Conservation (phyloP, 1,284 basidiomycete species). For the Heterobasidion irregulare region DNA sequence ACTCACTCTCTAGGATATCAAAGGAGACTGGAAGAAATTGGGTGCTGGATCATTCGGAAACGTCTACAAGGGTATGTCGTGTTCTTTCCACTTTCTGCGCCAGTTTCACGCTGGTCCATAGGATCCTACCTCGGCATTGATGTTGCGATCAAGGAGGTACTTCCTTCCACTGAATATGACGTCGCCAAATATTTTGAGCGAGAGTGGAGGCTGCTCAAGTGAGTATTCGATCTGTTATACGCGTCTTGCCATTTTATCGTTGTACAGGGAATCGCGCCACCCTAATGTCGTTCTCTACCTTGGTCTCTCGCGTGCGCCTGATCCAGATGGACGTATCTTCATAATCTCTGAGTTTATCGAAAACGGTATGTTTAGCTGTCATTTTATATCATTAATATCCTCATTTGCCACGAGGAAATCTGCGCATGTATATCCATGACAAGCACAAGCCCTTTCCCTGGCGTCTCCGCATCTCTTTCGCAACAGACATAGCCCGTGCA, state of each 20-base stretch:
- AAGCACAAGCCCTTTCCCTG: conserved; percentile 78
- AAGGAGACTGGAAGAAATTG: conserved; percentile 81
- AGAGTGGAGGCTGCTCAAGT: conserved; percentile 95
- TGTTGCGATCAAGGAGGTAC: conserved; percentile 93
- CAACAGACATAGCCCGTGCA: conserved; percentile 88
- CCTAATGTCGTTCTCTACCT: conserved; percentile 94
- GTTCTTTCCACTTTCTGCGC: conserved; percentile 9
- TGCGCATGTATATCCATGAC: conserved; percentile 82
- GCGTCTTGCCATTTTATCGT: neutral
- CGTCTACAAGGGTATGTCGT: conserved; percentile 71
- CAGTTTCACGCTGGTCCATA: conserved; percentile 21
- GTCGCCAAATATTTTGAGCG: conserved; percentile 97
- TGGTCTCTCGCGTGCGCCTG: conserved; percentile 83
- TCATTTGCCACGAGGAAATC: conserved; percentile 45
- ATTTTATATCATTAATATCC: conserved; percentile 11
- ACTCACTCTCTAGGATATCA: conserved; percentile 58
- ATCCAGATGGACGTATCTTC: conserved; percentile 77
- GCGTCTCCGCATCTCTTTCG: conserved; percentile 88
- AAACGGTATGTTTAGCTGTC: conserved; percentile 37
- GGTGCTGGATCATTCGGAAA: conserved; percentile 91
- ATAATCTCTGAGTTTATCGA: conserved; percentile 89
- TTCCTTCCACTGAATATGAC: conserved; percentile 85
- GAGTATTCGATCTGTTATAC: conserved; percentile 7
- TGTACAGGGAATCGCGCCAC: conserved; percentile 66
- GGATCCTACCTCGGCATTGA: conserved; percentile 91